Percentiles rank a stretch among this genome's conserved stretches.
Evolutionary conservation across 179 eudicot genomes (phyloP).

Genomic region (Sideroxylon spinosum): DNA sequence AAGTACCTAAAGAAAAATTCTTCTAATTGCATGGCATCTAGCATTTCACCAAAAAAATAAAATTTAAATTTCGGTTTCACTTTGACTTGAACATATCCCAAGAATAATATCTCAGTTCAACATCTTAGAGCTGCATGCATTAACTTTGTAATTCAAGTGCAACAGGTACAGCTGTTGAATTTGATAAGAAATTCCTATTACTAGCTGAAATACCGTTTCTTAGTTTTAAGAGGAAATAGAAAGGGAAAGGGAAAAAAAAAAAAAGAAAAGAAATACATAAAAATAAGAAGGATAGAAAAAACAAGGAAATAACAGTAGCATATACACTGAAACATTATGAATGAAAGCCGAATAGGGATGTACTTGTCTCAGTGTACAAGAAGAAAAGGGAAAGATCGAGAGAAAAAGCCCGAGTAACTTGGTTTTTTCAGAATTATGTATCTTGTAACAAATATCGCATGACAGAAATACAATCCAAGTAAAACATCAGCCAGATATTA

Average conservation of each 20-base stretch:
- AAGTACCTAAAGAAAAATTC: background rate
- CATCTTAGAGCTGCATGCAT: background rate
- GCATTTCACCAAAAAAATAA: conserved; percentile 1
- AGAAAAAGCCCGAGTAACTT: background rate
- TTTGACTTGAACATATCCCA: background rate
- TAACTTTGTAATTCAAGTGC: background rate
- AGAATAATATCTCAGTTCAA: background rate
- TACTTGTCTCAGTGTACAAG: background rate
- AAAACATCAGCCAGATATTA: background rate
- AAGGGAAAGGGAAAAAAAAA: background rate
- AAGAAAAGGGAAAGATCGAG: background rate
- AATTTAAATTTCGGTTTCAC: background rate
- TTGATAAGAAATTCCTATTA: conserved; percentile 1
- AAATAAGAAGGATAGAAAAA: no score
- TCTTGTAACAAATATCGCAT: background rate
- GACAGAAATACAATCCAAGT: background rate
- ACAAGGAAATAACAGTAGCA: background rate
- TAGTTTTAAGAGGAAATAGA: background rate
- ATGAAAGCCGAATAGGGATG: background rate
- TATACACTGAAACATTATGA: background rate
- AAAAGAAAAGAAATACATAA: background rate
- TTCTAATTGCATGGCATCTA: background rate
- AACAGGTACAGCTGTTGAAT: background rate
- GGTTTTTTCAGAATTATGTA: background rate
- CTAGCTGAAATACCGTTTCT: background rate